Evolutionary conservation across 805 yeast species (phyloP).

Genomic region (Metschnikowia rubicola): DNA sequence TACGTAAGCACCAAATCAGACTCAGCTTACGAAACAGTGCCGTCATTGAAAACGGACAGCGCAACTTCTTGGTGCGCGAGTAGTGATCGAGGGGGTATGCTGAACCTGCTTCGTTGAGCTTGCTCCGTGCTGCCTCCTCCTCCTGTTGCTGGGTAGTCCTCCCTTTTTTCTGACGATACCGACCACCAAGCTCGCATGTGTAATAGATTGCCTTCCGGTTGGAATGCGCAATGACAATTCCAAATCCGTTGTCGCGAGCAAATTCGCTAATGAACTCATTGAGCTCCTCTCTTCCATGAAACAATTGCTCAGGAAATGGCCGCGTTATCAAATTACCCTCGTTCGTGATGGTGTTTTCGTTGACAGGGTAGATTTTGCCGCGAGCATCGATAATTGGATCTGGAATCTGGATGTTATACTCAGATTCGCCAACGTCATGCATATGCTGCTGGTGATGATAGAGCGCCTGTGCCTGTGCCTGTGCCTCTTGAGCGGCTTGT

Average conservation of each 20-base stretch:
- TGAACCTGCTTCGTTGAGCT: conserved; percentile 27
- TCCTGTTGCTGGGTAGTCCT: conserved; percentile 22
- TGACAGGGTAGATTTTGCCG: conserved; percentile 42
- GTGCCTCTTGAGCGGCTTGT: no score
- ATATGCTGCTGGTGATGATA: conserved; percentile 20
- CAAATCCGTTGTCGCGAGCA: conserved; percentile 56
- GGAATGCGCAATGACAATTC: conserved; percentile 57
- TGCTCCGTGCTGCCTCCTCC: conserved; percentile 19
- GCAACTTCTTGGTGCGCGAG: conserved; percentile 49
- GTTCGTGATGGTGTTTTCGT: conserved; percentile 44
- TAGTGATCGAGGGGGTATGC: conserved; percentile 38
- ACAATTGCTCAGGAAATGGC: conserved; percentile 51
- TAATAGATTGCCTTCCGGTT: conserved; percentile 57
- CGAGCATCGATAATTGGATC: conserved; percentile 43
- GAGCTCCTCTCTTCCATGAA: conserved; percentile 47
- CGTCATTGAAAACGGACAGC: conserved; percentile 59
- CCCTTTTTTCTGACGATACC: conserved; percentile 49
- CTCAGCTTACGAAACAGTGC: conserved; percentile 50
- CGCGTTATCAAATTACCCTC: conserved; percentile 52
- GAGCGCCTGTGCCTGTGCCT: conserved; percentile 19
- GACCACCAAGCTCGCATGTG: conserved; percentile 57
- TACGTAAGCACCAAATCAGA: conserved; percentile 49
- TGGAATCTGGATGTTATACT: conserved; percentile 44
- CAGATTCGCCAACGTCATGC: conserved; percentile 29
- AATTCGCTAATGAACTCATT: conserved; percentile 54